Conservation (phyloP, 345 rosid genomes). For the Camelina sativa region DNA sequence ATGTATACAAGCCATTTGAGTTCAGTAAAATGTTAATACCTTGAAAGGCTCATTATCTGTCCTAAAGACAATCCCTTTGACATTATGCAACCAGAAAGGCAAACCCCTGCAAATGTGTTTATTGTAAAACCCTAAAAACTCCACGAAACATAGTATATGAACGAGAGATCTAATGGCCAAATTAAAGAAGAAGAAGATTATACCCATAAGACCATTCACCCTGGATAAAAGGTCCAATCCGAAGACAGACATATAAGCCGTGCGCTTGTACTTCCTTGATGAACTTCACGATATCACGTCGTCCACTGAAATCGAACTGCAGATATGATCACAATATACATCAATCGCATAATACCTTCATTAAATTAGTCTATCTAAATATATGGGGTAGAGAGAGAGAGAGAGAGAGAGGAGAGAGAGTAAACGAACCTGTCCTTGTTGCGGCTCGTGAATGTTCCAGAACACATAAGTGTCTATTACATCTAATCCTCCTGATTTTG, state of each 20-base stretch:
- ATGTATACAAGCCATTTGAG: background rate
- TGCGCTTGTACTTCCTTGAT: constrained; percentile 67
- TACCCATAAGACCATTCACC: constrained; percentile 91
- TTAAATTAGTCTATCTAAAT: background rate
- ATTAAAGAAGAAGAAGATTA: background rate
- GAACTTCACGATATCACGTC: constrained; percentile 67
- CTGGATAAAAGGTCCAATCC: constrained; percentile 85
- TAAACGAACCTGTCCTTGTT: constrained; percentile 64
- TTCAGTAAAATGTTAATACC: constrained; percentile 42
- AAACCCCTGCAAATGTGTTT: constrained; percentile 58
- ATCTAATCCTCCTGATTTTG: constrained; percentile 83
- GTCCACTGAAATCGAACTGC: constrained; percentile 82
- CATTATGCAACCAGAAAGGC: constrained; percentile 82
- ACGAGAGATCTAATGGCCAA: background rate
- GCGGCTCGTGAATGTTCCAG: constrained; percentile 90
- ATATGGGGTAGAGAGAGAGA: too few species aligned
- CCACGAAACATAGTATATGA: background rate
- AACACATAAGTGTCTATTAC: constrained; percentile 90
- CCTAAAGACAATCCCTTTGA: constrained; percentile 70
- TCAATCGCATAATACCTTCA: background rate
- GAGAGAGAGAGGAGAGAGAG: background rate
- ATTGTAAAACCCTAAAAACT: background rate
- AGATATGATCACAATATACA: background rate
- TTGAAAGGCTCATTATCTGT: constrained; percentile 84
- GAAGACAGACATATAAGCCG: constrained; percentile 69